Evolutionary conservation across 306 rosid genomes (phyloP).

Genomic region (Betula pendula): DNA sequence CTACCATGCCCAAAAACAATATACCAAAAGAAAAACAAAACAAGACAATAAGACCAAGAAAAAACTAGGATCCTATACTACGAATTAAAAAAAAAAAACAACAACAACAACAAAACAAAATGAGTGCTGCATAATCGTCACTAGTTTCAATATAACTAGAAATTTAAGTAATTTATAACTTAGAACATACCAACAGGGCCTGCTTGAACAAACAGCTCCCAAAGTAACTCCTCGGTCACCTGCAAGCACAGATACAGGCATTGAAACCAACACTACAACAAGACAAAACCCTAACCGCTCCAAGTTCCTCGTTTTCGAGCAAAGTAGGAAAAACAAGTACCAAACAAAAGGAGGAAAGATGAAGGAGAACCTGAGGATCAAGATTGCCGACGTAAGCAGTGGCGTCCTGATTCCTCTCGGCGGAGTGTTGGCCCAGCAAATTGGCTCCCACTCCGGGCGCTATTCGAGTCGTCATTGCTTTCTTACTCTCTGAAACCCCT

Average conservation of each 20-base stretch:
- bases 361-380: constrained; percentile 70
- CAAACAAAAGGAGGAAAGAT: background rate
- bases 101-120: no score
- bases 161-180: no score
- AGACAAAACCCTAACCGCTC: background rate
- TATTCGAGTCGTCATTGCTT: constrained; percentile 82
- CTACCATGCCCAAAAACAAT: background rate
- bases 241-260: constrained; percentile 6
- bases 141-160: background rate
- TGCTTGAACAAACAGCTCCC: constrained; percentile 69
- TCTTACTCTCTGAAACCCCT: background rate
- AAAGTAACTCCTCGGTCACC: constrained; percentile 46
- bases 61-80: background rate
- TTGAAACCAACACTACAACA: background rate
- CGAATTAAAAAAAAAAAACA: background rate
- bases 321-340: background rate
- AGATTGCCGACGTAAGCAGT: constrained; percentile 98
- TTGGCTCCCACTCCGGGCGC: constrained; percentile 99
- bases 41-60: background rate
- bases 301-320: background rate
- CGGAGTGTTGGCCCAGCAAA: constrained; percentile 72
- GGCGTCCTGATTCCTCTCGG: constrained; percentile 97
- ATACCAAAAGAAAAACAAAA: background rate
- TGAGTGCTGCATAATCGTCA: background rate
- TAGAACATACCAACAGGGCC: constrained; percentile 60